Base-by-base conservation (phyloP, 2,329 filamentous ascomycete species). In the Cladosporium colombiae region DNA sequence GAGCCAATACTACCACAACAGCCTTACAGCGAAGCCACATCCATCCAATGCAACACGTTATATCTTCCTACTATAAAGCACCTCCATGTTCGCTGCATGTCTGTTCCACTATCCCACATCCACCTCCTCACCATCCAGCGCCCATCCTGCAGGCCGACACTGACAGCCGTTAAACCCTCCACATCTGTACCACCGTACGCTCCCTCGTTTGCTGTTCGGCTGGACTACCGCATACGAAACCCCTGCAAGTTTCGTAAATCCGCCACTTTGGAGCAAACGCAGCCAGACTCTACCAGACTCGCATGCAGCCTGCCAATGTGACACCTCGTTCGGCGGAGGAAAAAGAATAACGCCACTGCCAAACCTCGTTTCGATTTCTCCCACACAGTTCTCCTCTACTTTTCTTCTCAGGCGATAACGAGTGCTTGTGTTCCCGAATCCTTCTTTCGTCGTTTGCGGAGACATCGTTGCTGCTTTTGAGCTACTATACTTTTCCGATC, bases 91-190 rank as follows among this genome's bases (percentile, higher is more conserved):
- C 44, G 23, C 59, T 46, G 33, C 56, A 59, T 21, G 31, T 25
- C 18, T 60, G 37, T 25, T 60, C 58, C 18, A 44, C 18, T 3
- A 21, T 44, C 61, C 61, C 35, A 29, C 33, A 46, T 23, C 18
- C 40, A 46, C 40, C 40, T 55, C 25, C 50, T 25, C 50, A 63
- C 35, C 29, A 16, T 35, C 21, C 35, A 29, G 25, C 50, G 50
- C 61, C 61, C n/a, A 11, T 56, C 61, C 50, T 60, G 63, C 63
- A 65, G 63, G 40, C 33, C 57, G 33, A 60, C 63, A 56, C 60
- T 65, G 63, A 65, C 63, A 65, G 63, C 63, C 63, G 56, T 65
- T 65, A 29, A 55, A 29, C 27, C 37, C 63, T 65, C 63, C 63
- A 65, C 55, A 44, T 56, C 60, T 33, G 61, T 56, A 63, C 61